Conservation (phyloP, 257 asterid species). For the Perilla frutescens region DNA sequence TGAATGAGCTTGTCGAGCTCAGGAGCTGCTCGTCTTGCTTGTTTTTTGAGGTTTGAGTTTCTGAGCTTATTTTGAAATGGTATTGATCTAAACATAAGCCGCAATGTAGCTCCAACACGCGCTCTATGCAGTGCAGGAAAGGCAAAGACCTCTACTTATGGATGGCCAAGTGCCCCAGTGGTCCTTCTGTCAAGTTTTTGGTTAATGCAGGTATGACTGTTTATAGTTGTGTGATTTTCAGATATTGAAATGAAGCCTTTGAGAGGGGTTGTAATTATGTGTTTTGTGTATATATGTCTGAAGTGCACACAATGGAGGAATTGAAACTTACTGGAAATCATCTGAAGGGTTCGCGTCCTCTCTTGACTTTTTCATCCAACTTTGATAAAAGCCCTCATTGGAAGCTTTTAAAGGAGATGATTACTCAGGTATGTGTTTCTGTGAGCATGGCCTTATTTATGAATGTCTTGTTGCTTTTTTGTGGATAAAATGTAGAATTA, state of each 20-base stretch:
- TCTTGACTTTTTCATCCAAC: slow-evolving; percentile 69
- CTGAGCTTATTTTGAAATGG: not conserved
- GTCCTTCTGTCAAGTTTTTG: slow-evolving; percentile 95
- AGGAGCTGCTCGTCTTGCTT: slow-evolving; percentile 87
- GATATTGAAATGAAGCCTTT: too few species aligned
- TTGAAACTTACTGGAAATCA: slow-evolving; percentile 97
- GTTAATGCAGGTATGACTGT: slow-evolving; percentile 76
- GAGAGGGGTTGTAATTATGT: slow-evolving; percentile 23
- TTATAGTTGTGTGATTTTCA: not conserved
- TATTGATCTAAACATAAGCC: not conserved
- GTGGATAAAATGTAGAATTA: not conserved
- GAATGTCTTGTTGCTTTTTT: not conserved
- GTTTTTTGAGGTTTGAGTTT: slow-evolving; percentile 80
- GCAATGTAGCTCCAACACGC: not conserved
- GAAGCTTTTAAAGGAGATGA: slow-evolving; percentile 74
- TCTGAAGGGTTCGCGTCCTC: slow-evolving; percentile 75
- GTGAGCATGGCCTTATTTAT: not conserved
- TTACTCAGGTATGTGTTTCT: slow-evolving; percentile 55
- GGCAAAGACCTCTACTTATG: slow-evolving; percentile 93
- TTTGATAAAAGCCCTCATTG: slow-evolving; percentile 72
- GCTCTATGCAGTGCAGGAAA: slow-evolving; percentile 82
- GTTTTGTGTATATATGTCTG: slow-evolving; percentile 24
- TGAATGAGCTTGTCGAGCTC: slow-evolving; percentile 96
- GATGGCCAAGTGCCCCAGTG: slow-evolving; percentile 98
- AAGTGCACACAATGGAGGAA: slow-evolving; percentile 98